Evolutionary conservation across 208 protist species (phyloP), one percentile per base, ranked within the genome.

Genomic region (Trypanosoma boissoni): DNA sequence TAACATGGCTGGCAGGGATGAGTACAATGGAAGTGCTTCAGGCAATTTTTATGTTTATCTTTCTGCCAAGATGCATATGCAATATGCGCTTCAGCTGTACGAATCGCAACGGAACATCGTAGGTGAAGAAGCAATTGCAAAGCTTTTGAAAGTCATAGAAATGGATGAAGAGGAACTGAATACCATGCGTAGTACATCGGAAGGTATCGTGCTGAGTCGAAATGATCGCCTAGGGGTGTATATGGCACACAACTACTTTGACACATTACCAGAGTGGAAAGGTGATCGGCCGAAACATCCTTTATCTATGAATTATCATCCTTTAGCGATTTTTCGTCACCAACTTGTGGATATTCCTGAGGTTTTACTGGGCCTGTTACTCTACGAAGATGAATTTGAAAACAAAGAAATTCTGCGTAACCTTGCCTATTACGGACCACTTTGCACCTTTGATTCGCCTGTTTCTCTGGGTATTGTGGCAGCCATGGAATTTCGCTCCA

Each of bases 41-140:
- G 86, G 86, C 36, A 96, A 92, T 64, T 96, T 96, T 66, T 96
- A 94, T 74, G 76, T 92, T 41, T 72, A 91, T 58, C 74, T 96
- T 42, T 91, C 82, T n/a, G 89, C 83, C n/a, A 83, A 87, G 54
- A 58, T 80, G 48, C 89, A 96, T 71, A 46, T 96, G 42, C 54
- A 58, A 5, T 53, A 56, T 51, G 77, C 83, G n/a, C 62, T 88
- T 12, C 42, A 77, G 20, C 54, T 91, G 12, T 67, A 91, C 23
- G 58, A 81, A 26, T 42, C 60, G 39, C 75, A 91, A 50, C 71
- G 65, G 5, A 45, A 60, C 14, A 46, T 85, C n/a, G 45, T 93
- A 36, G 82, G 68, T 20, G 58, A 61, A 52, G 73, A 72, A 27
- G 64, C 61, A 36, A 62, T 92, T 18, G 52, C 70, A 37, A 37